Evolutionary conservation across 1,284 basidiomycete species (phyloP), one percentile per base, ranked within the genome.

Genomic region (Ganoderma lucidum): DNA sequence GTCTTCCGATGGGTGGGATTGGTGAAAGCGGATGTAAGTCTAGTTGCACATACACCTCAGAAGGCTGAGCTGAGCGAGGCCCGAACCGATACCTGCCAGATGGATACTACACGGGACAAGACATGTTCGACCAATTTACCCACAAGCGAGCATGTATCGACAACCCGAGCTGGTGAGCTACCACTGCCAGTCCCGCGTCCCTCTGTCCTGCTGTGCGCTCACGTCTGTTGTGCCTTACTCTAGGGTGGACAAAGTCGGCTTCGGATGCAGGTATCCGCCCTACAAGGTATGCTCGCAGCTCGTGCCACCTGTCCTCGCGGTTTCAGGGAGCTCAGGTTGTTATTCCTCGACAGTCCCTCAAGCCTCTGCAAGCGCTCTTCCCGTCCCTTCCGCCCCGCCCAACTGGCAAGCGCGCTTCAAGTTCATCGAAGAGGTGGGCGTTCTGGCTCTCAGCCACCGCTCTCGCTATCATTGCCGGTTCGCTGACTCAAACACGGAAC

Each of bases 381-480:
- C 51, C 51, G 19, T 55, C 63, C 6, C 51, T 64, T 2, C 63
- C 63, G 23, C 63, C 63, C 3, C 63, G 63, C 28, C 48, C 53
- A 10, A n/a, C 45, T 45, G 42, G 72, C 59, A 4, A 56, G 66
- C 42, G 62, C 51, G 3, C 30, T 56, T 23, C 23, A 23, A 28
- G 15, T 15, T 15, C 32, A 15, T 35, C 65, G 44, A 76, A 70
- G 71, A 74, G 73, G 74, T 78, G 75, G 75, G 73, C 73, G 6
- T 63, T 72, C 28, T 73, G 73, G 75, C 44, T 76, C n/a, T 48
- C 45, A 8, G n/a, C 45, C 8, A 8, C 23, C n/a, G n/a, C n/a
- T 48, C 45, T 48, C n/a, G 45, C n/a, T 48, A n/a, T 48, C 45
- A n/a, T 48, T 48, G 45, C 45, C n/a, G 45, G 45, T 12, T 48